Conservation (phyloP, 176 grass and related monocot genomes). For the Olyra latifolia region DNA sequence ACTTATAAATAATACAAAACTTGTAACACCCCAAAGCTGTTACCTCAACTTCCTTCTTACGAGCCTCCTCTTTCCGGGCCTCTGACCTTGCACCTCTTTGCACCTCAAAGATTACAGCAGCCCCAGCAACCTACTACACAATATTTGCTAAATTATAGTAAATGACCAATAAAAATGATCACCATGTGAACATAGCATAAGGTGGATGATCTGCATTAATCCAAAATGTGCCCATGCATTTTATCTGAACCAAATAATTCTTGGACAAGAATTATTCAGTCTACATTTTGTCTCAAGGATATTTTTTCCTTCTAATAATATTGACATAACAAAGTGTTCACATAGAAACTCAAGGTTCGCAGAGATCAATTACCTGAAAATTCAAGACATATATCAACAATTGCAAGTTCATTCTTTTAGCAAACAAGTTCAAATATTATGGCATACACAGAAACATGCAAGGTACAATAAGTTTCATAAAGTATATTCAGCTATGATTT, state of each 20-base stretch:
- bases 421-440: not conserved
- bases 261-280: not conserved
- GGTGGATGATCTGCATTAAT: not conserved
- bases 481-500: conserved; percentile 1
- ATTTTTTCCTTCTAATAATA: not conserved
- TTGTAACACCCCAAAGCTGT: not conserved
- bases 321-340: not conserved
- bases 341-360: not conserved
- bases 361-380: conserved; percentile 6
- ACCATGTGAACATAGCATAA: conserved; percentile 15
- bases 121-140: conserved; percentile 63
- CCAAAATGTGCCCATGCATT: not conserved
- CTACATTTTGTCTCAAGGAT: not conserved
- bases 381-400: not conserved
- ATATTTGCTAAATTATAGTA: conserved; percentile 19
- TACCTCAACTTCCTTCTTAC: conserved; percentile 69
- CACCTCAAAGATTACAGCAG: conserved; percentile 67
- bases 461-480: not conserved
- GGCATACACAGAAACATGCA: not conserved
- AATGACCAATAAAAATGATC: not conserved
- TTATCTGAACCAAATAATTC: not conserved
- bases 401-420: not conserved
- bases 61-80: conserved; percentile 58
- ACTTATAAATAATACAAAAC: not conserved
- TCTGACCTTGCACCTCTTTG: conserved; percentile 80